Percentiles rank a stretch among this genome's conserved stretches.
phyloP scores from a whole-genome alignment of 305 asterid species.

The Fraxinus dipetala region DNA sequence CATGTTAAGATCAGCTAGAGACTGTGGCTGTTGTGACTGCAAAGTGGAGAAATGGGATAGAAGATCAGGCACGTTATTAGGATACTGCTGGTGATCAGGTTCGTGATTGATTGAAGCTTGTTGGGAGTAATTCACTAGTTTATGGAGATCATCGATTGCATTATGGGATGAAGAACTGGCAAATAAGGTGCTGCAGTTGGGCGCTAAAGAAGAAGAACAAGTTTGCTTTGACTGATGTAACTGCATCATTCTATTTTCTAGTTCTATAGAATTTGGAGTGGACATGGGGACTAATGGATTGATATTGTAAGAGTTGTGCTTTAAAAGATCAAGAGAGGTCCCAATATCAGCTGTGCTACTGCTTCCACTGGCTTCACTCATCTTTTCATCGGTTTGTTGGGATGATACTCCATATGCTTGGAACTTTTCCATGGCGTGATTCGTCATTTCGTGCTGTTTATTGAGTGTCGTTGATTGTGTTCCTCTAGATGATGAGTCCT shows the following conservation, averaged over 20 bases:
- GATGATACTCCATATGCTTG: slow-evolving; percentile 24
- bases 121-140: slow-evolving; percentile 41
- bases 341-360: slow-evolving; percentile 38
- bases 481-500: slow-evolving; percentile 30
- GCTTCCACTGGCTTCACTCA: slow-evolving; percentile 43
- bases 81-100: slow-evolving; percentile 16
- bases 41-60: slow-evolving; percentile 30
- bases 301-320: slow-evolving; percentile 28
- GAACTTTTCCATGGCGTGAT: slow-evolving; percentile 3
- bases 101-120: slow-evolving; percentile 24
- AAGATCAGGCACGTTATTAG: slow-evolving; percentile 26
- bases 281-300: slow-evolving; percentile 28
- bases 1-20: slow-evolving; percentile 10
- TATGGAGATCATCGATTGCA: slow-evolving; percentile 54
- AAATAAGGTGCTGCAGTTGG: slow-evolving; percentile 20
- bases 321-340: slow-evolving; percentile 43
- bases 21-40: slow-evolving; percentile 31
- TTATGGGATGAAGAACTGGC: slow-evolving; percentile 26
- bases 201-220: not conserved
- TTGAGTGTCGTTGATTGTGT: slow-evolving; percentile 8
- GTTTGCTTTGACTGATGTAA: slow-evolving; percentile 21
- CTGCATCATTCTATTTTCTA: slow-evolving; percentile 3
- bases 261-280: slow-evolving; percentile 7
- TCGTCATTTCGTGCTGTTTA: slow-evolving; percentile 16
- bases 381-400: slow-evolving; percentile 23